phyloP scores from a whole-genome alignment of 352 stramenopile species.

The Phytopythium litorale region DNA sequence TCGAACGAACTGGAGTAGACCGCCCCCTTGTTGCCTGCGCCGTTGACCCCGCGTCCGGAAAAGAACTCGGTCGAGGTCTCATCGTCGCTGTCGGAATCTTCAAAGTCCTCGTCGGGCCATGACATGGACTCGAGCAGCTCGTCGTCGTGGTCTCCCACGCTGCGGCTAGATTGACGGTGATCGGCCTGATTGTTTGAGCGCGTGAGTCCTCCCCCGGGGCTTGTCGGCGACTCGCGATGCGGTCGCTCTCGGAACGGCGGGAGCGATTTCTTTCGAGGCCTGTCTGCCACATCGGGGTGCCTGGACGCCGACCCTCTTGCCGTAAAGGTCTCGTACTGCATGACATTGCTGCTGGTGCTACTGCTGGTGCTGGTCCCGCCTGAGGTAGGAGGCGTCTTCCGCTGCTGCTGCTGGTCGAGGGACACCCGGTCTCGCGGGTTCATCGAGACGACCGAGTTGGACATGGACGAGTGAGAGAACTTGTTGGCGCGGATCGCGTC shows the following conservation, averaged over 20 bases:
- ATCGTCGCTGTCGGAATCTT: slow-evolving; percentile 12
- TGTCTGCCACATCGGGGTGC: neutral
- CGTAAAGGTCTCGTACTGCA: slow-evolving; percentile 5
- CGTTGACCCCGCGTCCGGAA: neutral
- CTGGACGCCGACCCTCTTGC: neutral
- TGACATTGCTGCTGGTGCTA: slow-evolving; percentile 6
- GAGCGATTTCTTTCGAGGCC: slow-evolving; percentile 8
- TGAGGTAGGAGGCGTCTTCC: slow-evolving; percentile 2
- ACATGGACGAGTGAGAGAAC: slow-evolving; percentile 43
- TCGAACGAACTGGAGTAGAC: slow-evolving; percentile 6
- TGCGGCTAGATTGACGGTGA: slow-evolving; percentile 11
- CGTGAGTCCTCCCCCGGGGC: neutral
- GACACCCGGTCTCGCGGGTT: slow-evolving; percentile 8
- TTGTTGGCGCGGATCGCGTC: slow-evolving; percentile 63
- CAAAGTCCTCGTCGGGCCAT: slow-evolving; percentile 23
- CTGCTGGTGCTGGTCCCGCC: slow-evolving; percentile 7
- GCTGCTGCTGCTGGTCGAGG: slow-evolving; percentile 12
- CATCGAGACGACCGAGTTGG: slow-evolving; percentile 18
- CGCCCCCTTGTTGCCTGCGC: neutral
- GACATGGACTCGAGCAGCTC: slow-evolving; percentile 21
- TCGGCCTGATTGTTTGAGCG: slow-evolving; percentile 11
- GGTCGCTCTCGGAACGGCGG: slow-evolving; percentile 3
- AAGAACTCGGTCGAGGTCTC: slow-evolving; percentile 7
- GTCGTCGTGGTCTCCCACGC: slow-evolving; percentile 12
- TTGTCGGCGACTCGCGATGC: neutral